Evolutionary conservation across 345 rosid species (phyloP).

Genomic region (Arabidopsis suecica): DNA sequence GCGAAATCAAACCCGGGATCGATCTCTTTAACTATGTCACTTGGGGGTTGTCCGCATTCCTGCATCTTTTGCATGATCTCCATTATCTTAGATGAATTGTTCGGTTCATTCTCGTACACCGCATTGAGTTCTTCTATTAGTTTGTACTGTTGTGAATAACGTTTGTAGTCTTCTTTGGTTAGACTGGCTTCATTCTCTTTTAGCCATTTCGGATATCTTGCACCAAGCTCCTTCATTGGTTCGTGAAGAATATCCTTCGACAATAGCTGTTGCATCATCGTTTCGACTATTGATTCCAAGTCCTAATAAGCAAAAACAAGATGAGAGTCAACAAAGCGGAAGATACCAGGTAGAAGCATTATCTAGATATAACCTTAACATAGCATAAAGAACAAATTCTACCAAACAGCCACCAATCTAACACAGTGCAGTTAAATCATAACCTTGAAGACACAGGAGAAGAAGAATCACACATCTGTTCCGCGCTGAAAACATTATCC

Average conservation of each 20-base stretch:
- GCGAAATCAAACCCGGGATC: slow-evolving; percentile 85
- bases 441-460: not conserved
- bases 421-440: not conserved
- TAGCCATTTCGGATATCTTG: slow-evolving; percentile 86
- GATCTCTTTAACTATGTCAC: slow-evolving; percentile 84
- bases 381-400: not conserved
- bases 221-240: slow-evolving; percentile 94
- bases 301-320: slow-evolving; percentile 56
- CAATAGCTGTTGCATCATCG: slow-evolving; percentile 96
- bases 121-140: slow-evolving; percentile 73
- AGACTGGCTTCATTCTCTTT: slow-evolving; percentile 69
- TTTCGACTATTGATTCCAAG: slow-evolving; percentile 90
- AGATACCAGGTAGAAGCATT: not conserved
- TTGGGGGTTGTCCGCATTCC: slow-evolving; percentile 98
- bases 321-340: slow-evolving; percentile 1
- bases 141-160: slow-evolving; percentile 69
- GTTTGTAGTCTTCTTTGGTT: slow-evolving; percentile 71
- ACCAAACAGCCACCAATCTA: not conserved
- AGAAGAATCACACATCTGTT: not conserved
- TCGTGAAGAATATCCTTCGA: slow-evolving; percentile 90
- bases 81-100: slow-evolving; percentile 71
- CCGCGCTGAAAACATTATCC: not conserved
- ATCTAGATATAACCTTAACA: not conserved
- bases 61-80: slow-evolving; percentile 99
- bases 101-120: slow-evolving; percentile 80